Evolutionary conservation across 179 eudicot genomes (phyloP).

Genomic region (Patellifolia procumbens): DNA sequence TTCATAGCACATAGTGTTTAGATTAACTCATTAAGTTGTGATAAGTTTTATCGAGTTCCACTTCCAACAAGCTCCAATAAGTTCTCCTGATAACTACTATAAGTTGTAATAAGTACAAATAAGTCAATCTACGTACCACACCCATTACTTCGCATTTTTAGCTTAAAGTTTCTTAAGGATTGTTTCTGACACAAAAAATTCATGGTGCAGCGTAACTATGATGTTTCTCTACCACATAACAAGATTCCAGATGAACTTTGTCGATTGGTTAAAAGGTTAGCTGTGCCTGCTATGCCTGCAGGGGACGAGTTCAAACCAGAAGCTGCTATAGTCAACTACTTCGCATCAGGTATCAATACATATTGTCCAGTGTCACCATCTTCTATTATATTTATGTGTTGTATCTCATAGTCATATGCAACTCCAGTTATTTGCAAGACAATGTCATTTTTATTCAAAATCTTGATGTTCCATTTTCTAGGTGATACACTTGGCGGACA

Average conservation of each 20-base stretch:
- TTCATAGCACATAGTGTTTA: too few relatives aligned
- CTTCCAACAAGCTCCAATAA: too few relatives aligned
- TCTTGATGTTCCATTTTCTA: constrained; percentile 27
- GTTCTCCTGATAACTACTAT: too few relatives aligned
- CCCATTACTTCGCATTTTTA: not conserved
- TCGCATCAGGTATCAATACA: constrained; percentile 56
- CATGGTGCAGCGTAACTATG: constrained; percentile 70
- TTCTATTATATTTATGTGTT: not conserved
- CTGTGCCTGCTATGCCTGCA: constrained; percentile 72
- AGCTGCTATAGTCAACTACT: constrained; percentile 94
- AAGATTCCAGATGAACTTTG: constrained; percentile 78
- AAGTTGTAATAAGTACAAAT: too few relatives aligned
- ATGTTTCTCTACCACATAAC: constrained; percentile 70
- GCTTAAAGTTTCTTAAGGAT: not conserved
- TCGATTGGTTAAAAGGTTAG: constrained; percentile 63
- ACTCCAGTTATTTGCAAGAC: not conserved
- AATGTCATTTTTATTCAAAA: not conserved
- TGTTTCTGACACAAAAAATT: not conserved
- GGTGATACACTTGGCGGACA: constrained; percentile 98
- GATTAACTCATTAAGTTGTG: too few relatives aligned
- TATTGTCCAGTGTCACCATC: not conserved
- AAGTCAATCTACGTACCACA: too few relatives aligned
- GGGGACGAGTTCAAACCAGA: constrained; percentile 83
- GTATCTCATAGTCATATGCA: not conserved
- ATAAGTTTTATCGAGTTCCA: too few relatives aligned